Evolutionary conservation across 2,329 filamentous ascomycete genomes (phyloP).

Genomic region (Phoma sp.): DNA sequence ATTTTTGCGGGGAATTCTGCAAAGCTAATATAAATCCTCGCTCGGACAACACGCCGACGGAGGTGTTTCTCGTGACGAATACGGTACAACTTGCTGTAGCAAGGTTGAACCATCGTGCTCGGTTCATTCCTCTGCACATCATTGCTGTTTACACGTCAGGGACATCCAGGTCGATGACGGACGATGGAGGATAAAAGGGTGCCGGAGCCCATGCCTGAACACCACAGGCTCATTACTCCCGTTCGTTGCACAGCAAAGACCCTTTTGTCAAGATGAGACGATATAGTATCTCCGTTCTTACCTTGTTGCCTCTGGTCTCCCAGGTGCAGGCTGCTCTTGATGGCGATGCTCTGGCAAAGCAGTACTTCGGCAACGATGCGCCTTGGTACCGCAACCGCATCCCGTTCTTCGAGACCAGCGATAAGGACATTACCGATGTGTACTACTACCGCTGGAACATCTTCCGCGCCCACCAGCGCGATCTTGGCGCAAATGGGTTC

Average conservation of each 20-base stretch:
- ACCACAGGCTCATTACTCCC: not conserved
- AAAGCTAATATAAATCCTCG: constrained; percentile 14
- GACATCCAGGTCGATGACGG: not conserved
- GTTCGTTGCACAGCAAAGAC: not conserved
- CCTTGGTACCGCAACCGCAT: constrained; percentile 50
- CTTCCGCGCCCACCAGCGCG: constrained; percentile 54
- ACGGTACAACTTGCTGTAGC: constrained; percentile 2
- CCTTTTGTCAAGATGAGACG: not conserved
- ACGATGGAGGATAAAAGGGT: not conserved
- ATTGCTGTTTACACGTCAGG: constrained; percentile 3
- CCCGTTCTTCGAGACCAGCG: constrained; percentile 50
- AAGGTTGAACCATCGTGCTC: not conserved
- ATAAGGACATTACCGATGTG: constrained; percentile 49
- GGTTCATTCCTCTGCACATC: constrained; percentile 4
- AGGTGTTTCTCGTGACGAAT: not conserved
- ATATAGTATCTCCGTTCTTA: constrained; percentile 3
- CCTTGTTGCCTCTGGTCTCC: constrained; percentile 1
- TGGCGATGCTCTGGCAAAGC: constrained; percentile 29
- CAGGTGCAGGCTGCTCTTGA: constrained; percentile 29
- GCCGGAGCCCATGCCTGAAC: not conserved
- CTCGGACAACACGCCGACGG: constrained; percentile 9
- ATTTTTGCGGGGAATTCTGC: constrained; percentile 17
- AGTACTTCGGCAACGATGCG: constrained; percentile 52
- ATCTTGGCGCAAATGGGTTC: constrained; percentile 51
- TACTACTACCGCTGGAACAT: constrained; percentile 57